These are phyloP conservation scores for Leccinum pachyderme DNA, from an alignment of 1,284 basidiomycete genomes.

Conservation along the genomic window DNA sequence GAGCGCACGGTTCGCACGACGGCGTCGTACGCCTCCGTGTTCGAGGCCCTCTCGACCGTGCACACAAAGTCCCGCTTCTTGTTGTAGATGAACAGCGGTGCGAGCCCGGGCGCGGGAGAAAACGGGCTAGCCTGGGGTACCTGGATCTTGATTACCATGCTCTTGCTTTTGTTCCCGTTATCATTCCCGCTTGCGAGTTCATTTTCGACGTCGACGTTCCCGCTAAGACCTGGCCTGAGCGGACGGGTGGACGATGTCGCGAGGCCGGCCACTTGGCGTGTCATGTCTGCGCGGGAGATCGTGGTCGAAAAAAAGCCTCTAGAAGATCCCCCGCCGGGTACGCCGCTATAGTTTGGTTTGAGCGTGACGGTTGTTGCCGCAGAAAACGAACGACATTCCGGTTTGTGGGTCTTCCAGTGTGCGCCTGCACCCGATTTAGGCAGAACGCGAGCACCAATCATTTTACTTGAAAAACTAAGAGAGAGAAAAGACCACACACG, in stretches of 20 bases:
- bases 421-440: constrained; percentile 30
- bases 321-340: not conserved
- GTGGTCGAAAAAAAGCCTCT: constrained; percentile 10
- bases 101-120: constrained; percentile 1
- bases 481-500: constrained; percentile 33
- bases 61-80: constrained; percentile 53
- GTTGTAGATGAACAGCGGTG: constrained; percentile 45
- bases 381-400: constrained; percentile 44
- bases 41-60: constrained; percentile 34
- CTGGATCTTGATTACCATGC: constrained; percentile 54
- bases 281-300: constrained; percentile 35
- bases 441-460: not conserved
- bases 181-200: not conserved
- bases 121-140: constrained; percentile 31
- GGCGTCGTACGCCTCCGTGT: constrained; percentile 39
- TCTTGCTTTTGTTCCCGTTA: constrained; percentile 33
- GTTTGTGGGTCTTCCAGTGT: constrained; percentile 51
- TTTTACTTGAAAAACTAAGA: not conserved
- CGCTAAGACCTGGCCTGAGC: constrained; percentile 11
- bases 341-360: constrained; percentile 40
- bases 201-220: constrained; percentile 2
- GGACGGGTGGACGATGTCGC: constrained; percentile 10
- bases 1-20: constrained; percentile 38
- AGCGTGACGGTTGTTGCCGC: constrained; percentile 43
- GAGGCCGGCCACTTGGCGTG: constrained; percentile 36